phyloP scores from a whole-genome alignment of 192 early-diverging fungal species.

The Backusella westeae region DNA sequence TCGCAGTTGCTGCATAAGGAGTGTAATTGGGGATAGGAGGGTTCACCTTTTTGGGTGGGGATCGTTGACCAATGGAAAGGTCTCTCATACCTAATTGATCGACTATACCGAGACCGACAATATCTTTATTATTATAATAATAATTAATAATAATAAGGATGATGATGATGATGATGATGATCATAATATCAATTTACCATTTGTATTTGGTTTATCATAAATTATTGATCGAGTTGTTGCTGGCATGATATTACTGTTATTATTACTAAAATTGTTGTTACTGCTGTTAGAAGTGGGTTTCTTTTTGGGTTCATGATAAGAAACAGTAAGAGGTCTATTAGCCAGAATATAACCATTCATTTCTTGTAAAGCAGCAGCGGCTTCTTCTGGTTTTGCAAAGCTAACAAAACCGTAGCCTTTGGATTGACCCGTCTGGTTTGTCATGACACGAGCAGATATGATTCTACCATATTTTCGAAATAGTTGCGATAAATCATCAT shows the following conservation, averaged over 20 bases:
- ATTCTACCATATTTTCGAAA: conserved; percentile 90
- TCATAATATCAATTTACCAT: not conserved
- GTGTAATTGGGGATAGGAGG: not conserved
- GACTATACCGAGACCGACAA: conserved; percentile 1
- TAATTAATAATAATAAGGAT: not conserved
- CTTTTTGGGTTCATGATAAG: conserved; percentile 91
- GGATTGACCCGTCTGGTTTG: conserved; percentile 67
- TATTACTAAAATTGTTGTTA: not conserved
- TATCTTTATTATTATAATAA: not conserved
- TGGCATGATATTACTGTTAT: not conserved
- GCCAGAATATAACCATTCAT: conserved; percentile 88
- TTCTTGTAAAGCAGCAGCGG: conserved; percentile 83
- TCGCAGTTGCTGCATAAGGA: conserved; percentile 2
- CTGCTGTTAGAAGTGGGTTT: not conserved
- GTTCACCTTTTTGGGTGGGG: not conserved
- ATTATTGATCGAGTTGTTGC: not conserved
- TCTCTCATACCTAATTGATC: not conserved
- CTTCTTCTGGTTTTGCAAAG: conserved; percentile 88
- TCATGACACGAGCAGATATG: conserved; percentile 88
- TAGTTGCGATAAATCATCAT: conserved; percentile 88
- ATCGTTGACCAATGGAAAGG: not conserved
- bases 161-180: not conserved
- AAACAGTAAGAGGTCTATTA: conserved; percentile 86
- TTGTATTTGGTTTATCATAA: conserved; percentile 3
- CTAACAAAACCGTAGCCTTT: conserved; percentile 95